phyloP scores from a whole-genome alignment of 371 early-diverging fungal genomes.

The Syncephalis plumigaleata region DNA sequence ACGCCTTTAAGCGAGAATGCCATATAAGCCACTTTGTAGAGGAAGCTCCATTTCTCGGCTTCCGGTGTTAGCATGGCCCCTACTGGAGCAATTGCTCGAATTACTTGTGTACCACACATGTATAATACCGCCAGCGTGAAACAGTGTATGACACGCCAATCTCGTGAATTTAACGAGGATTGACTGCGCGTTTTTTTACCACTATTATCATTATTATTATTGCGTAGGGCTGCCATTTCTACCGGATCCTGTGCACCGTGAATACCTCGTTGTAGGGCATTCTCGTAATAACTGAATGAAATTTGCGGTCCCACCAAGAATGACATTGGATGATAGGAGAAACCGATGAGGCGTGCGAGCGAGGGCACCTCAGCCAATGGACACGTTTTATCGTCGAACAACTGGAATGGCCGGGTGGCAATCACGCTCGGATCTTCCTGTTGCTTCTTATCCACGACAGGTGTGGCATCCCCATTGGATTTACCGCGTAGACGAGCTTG shows the following conservation, averaged over 20 bases:
- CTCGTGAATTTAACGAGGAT: constrained; percentile 7
- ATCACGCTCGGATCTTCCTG: constrained; percentile 1
- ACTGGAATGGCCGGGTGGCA: constrained; percentile 5
- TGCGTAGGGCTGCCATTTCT: no score
- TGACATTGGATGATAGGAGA: constrained; percentile 39
- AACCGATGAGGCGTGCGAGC: constrained; percentile 28
- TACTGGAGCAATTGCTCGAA: constrained; percentile 25
- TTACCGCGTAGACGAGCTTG: neutral
- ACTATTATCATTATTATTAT: neutral
- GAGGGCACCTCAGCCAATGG: constrained; percentile 21
- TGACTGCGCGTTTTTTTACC: no score
- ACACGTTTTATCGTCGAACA: constrained; percentile 15
- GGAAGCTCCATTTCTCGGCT: constrained; percentile 17
- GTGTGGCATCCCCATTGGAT: neutral
- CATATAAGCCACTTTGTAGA: constrained; percentile 20
- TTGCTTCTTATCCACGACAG: neutral
- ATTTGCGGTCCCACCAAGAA: constrained; percentile 61
- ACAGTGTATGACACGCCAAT: constrained; percentile 21
- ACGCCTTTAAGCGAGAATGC: constrained; percentile 6
- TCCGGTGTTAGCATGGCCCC: constrained; percentile 27
- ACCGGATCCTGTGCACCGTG: no score
- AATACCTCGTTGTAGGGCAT: neutral
- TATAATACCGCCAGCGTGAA: constrained; percentile 27
- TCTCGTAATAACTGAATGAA: constrained; percentile 37
- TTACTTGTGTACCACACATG: constrained; percentile 24